Percentiles rank a stretch among this genome's conserved stretches.
phyloP scores from a whole-genome alignment of 169 alveolate species.

The Neospora caninum region DNA sequence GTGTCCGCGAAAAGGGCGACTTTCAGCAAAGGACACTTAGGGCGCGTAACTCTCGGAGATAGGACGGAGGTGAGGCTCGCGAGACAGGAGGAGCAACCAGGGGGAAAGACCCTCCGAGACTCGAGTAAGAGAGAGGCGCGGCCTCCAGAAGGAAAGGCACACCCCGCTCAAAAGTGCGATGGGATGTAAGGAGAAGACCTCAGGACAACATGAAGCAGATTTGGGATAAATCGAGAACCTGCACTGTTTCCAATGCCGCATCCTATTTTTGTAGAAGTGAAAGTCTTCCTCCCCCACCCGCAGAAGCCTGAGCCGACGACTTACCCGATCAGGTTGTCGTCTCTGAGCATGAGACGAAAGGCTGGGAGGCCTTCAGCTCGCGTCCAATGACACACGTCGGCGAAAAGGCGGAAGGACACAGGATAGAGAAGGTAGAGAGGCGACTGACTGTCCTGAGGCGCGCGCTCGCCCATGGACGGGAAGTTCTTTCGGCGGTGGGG shows the following conservation, averaged over 20 bases:
- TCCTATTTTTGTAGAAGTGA: not conserved
- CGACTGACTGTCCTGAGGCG: not conserved
- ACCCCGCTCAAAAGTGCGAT: no score
- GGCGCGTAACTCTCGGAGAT: no score
- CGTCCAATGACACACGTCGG: slow-evolving; percentile 8
- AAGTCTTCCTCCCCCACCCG: not conserved
- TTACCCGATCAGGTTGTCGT: slow-evolving; percentile 22
- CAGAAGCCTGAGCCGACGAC: not conserved
- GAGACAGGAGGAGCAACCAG: no score
- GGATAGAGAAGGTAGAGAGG: slow-evolving; percentile 18
- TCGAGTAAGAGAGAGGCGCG: not conserved
- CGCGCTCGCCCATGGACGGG: no score
- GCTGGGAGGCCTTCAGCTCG: slow-evolving; percentile 25
- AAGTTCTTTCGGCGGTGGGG: no score
- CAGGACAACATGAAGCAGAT: no score
- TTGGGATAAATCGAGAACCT: no score
- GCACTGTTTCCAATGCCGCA: not conserved
- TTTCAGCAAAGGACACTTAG: not conserved
- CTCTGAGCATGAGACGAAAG: slow-evolving; percentile 2
- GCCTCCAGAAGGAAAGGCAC: not conserved
- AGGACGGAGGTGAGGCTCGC: no score
- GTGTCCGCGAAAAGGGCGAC: not conserved
- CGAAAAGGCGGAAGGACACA: not conserved
- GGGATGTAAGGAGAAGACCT: no score
- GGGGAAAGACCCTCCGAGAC: no score